Conservation (phyloP, 176 grass and related monocot species). For the Bolboschoenus planiculmis region DNA sequence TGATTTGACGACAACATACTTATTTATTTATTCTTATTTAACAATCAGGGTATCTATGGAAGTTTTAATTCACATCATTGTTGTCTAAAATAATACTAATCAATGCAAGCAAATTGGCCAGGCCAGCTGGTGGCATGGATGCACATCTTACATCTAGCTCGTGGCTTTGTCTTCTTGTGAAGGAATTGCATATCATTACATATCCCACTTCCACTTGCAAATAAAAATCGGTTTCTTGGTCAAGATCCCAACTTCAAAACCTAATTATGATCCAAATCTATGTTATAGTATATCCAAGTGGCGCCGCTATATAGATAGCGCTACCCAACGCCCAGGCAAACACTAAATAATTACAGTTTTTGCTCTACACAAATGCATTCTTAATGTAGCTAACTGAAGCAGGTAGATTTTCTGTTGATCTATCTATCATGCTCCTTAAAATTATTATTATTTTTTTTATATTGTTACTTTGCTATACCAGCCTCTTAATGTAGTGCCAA, state of each 20-base stretch:
- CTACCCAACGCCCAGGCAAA: constrained; percentile 21
- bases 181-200: not conserved
- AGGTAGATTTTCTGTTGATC: constrained; percentile 14
- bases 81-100: not conserved
- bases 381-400: not conserved
- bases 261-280: constrained; percentile 18
- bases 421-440: not conserved
- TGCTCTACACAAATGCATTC: not conserved
- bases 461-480: not conserved
- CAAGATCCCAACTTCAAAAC: constrained; percentile 21
- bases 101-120: not conserved
- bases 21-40: not conserved
- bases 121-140: not conserved
- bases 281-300: constrained; percentile 14
- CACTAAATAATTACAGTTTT: not conserved
- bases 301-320: constrained; percentile 12
- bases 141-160: not conserved
- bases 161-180: not conserved
- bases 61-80: not conserved
- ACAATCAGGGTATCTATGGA: not conserved
- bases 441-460: not conserved
- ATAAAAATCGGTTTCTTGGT: constrained; percentile 18
- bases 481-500: not conserved
- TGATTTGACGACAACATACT: not conserved
- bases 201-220: constrained; percentile 19